phyloP scores from a whole-genome alignment of 352 stramenopile genomes.

The Blastocystis sp. region DNA sequence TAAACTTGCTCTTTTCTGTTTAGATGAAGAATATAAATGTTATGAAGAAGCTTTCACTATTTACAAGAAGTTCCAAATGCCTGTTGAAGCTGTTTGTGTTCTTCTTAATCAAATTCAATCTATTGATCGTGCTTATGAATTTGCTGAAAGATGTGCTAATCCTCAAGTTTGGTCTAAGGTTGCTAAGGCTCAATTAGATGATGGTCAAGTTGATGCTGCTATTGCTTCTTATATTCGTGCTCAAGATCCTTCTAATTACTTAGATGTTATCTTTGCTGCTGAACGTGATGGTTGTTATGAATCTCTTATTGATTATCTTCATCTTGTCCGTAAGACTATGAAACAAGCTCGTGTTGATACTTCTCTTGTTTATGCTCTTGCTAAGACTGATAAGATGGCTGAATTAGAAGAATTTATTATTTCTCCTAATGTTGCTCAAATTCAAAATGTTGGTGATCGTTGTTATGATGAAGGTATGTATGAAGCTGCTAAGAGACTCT shows the following conservation, averaged over 20 bases:
- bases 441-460: conserved; percentile 89
- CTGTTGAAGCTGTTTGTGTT: conserved; percentile 71
- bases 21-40: conserved; percentile 85
- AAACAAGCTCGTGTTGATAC: conserved; percentile 98
- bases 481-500: conserved; percentile 90
- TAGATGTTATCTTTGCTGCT: conserved; percentile 83
- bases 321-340: conserved; percentile 92
- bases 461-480: conserved; percentile 91
- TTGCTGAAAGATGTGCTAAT: conserved; percentile 89
- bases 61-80: conserved; percentile 97
- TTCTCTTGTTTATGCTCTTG: conserved; percentile 93
- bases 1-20: conserved; percentile 92
- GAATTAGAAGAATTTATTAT: conserved; percentile 97
- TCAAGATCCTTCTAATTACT: conserved; percentile 82
- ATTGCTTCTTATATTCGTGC: conserved; percentile 97
- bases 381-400: conserved; percentile 88
- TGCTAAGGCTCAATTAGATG: conserved; percentile 87
- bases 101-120: conserved; percentile 83
- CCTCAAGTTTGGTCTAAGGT: conserved; percentile 94
- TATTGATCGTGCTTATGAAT: conserved; percentile 90
- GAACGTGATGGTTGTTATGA: conserved; percentile 83
- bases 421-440: conserved; percentile 94
- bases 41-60: conserved; percentile 99
- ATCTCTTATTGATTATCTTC: conserved; percentile 88
- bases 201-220: conserved; percentile 77